A percentile compares a stretch with the other conserved stretches of the same genome.
Evolutionary conservation across 371 early-diverging fungal species (phyloP).

Genomic region (Mycotypha africana): DNA sequence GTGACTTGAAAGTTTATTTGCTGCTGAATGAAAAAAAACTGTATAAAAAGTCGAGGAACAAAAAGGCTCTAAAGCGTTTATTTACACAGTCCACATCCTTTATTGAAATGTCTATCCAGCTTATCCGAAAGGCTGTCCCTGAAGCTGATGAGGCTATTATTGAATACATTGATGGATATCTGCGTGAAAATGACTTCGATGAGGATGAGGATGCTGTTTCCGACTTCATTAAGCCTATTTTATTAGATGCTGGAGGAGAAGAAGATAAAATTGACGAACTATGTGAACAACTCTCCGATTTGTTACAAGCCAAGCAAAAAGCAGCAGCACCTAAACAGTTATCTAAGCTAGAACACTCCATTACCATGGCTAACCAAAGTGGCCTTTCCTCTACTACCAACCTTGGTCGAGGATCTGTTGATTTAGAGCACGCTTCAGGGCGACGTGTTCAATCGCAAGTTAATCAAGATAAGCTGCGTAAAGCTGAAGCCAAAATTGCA

Average conservation of each 20-base stretch:
- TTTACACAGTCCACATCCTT: slow-evolving; percentile 5
- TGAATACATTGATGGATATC: slow-evolving; percentile 79
- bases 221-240: slow-evolving; percentile 84
- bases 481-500: slow-evolving; percentile 91
- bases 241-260: slow-evolving; percentile 72
- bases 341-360: slow-evolving; percentile 51
- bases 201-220: slow-evolving; percentile 72
- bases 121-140: slow-evolving; percentile 63
- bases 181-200: slow-evolving; percentile 64
- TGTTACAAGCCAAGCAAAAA: slow-evolving; percentile 42
- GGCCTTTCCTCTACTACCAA: slow-evolving; percentile 52
- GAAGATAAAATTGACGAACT: slow-evolving; percentile 56
- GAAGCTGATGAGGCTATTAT: slow-evolving; percentile 73
- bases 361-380: slow-evolving; percentile 53
- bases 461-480: slow-evolving; percentile 83
- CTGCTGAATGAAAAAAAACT: too few relatives aligned
- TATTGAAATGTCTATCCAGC: slow-evolving; percentile 28
- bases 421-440: slow-evolving; percentile 64
- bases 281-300: slow-evolving; percentile 53
- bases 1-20: too few relatives aligned
- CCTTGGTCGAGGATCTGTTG: slow-evolving; percentile 41
- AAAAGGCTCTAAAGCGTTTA: too few relatives aligned
- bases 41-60: too few relatives aligned
- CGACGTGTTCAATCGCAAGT: slow-evolving; percentile 80
- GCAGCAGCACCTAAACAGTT: slow-evolving; percentile 19